Conservation (phyloP, 2,329 filamentous ascomycete species). For the Hyphodiscus sp. region DNA sequence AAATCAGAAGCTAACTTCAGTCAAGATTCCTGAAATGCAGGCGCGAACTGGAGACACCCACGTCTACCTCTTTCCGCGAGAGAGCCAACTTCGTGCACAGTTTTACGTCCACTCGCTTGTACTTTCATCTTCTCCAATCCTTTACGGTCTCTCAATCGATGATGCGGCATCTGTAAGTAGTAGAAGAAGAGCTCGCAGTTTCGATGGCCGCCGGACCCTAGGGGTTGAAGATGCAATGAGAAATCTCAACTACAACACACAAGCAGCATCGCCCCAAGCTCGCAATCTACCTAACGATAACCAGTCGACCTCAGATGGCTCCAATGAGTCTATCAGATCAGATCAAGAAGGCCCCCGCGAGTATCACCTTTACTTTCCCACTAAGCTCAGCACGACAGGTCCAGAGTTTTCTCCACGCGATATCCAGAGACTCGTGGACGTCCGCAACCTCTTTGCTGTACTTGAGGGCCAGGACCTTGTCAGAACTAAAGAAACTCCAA, state of each 20-base stretch:
- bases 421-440: slow-evolving; percentile 49
- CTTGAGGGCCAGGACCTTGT: slow-evolving; percentile 58
- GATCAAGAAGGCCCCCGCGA: slow-evolving; percentile 34
- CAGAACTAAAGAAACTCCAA: slow-evolving; percentile 46
- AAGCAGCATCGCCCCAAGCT: background rate
- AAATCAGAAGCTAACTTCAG: background rate
- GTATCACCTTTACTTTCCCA: slow-evolving; percentile 46
- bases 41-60: slow-evolving; percentile 51
- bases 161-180: background rate
- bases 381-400: slow-evolving; percentile 11
- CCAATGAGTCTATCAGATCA: slow-evolving; percentile 16
- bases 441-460: slow-evolving; percentile 61
- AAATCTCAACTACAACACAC: background rate
- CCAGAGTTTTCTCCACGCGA: slow-evolving; percentile 36
- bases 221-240: background rate
- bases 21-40: slow-evolving; percentile 59
- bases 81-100: slow-evolving; percentile 45
- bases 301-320: slow-evolving; percentile 17
- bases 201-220: slow-evolving; percentile 35
- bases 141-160: background rate
- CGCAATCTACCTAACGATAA: slow-evolving; percentile 8
- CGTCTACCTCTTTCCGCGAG: slow-evolving; percentile 50
- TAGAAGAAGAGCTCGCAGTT: slow-evolving; percentile 34
- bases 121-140: slow-evolving; percentile 41
- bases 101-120: slow-evolving; percentile 53